Conservation (phyloP, 1,284 basidiomycete genomes). For the Ganoderma leucocontextum region DNA sequence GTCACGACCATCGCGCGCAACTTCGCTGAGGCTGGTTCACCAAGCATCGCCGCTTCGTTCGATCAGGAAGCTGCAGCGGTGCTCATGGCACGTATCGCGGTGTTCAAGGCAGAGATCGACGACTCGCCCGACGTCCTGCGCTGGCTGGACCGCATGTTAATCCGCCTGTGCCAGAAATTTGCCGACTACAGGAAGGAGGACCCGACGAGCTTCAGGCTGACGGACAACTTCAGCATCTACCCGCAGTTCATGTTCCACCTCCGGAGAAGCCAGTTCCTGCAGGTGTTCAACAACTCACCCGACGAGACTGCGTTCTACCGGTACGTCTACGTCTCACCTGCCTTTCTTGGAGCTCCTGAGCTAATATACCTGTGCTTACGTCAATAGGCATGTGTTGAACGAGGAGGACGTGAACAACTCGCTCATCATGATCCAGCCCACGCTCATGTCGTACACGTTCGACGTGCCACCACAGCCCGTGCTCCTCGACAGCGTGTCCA, state of each 20-base stretch:
- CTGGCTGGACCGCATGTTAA: conserved; percentile 99
- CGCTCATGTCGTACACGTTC: conserved; percentile 98
- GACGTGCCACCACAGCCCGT: conserved; percentile 93
- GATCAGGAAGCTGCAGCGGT: conserved; percentile 99
- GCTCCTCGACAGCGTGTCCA: conserved; percentile 96
- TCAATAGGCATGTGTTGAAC: conserved; percentile 90
- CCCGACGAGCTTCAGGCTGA: conserved; percentile 91
- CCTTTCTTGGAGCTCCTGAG: background rate
- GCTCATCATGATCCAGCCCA: conserved; percentile 99
- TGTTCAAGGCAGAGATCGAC: conserved; percentile 99
- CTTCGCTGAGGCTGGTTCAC: conserved; percentile 97
- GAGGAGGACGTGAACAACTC: conserved; percentile 99
- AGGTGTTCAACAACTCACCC: conserved; percentile 99
- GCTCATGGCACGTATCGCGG: conserved; percentile 98
- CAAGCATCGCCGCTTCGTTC: conserved; percentile 92
- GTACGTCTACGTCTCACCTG: conserved; percentile 48
- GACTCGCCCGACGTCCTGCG: conserved; percentile 97
- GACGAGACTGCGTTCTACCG: conserved; percentile 99
- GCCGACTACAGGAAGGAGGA: conserved; percentile 99
- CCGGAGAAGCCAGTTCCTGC: conserved; percentile 96
- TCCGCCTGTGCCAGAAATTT: conserved; percentile 98
- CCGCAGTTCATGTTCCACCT: conserved; percentile 99
- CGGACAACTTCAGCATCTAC: conserved; percentile 98
- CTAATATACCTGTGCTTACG: conserved; percentile 19
- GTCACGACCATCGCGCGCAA: conserved; percentile 97